Conservation (phyloP, 2,329 filamentous ascomycete genomes). For the Xylaria multiplex region DNA sequence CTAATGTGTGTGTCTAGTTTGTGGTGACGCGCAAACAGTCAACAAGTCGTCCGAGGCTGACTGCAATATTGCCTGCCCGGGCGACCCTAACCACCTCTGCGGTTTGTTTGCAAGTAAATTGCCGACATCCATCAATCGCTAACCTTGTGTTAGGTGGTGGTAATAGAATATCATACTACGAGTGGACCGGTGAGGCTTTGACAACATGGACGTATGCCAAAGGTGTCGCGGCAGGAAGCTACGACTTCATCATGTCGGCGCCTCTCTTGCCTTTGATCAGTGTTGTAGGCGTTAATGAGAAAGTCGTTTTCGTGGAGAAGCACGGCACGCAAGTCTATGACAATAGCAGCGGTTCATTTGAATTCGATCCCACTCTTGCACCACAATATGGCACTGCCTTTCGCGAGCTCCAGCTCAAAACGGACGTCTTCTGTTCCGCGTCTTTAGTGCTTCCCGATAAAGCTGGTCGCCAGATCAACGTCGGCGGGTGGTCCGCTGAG, state of each 20-base stretch:
- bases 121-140: not conserved
- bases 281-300: conserved; percentile 61
- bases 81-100: conserved; percentile 52
- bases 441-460: conserved; percentile 67
- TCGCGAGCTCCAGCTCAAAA: conserved; percentile 64
- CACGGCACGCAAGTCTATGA: conserved; percentile 63
- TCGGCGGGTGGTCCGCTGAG: conserved; percentile 67
- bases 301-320: conserved; percentile 66
- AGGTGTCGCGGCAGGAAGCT: conserved; percentile 61
- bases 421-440: conserved; percentile 69
- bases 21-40: conserved; percentile 52
- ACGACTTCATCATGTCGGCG: conserved; percentile 63
- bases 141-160: conserved; percentile 48
- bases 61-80: conserved; percentile 52
- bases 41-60: conserved; percentile 49
- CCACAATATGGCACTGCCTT: conserved; percentile 59
- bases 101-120: conserved; percentile 38
- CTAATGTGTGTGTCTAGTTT: conserved; percentile 39
- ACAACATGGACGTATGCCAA: conserved; percentile 61
- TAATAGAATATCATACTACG: conserved; percentile 60
- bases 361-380: conserved; percentile 61
- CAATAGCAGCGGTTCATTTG: conserved; percentile 68
- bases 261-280: conserved; percentile 66
- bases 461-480: conserved; percentile 66
- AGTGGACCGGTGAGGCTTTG: conserved; percentile 57